Conservation (phyloP, 1,284 basidiomycete genomes). For the Leccinum solheimii region DNA sequence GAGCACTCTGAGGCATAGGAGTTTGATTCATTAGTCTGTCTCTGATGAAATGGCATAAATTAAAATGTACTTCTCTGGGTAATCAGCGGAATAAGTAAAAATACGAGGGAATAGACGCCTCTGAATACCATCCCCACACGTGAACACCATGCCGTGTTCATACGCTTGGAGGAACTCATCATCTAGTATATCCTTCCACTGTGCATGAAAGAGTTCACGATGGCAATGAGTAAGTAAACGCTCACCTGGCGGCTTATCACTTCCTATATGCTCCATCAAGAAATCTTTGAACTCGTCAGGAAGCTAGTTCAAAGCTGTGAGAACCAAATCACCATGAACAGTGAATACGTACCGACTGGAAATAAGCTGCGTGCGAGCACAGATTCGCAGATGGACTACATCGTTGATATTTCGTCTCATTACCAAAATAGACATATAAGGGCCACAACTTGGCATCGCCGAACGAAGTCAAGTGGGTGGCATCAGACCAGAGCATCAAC, state of each 20-base stretch:
- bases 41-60: no score
- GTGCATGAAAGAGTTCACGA: no score
- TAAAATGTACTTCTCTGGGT: no score
- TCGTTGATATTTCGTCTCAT: neutral
- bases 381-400: neutral
- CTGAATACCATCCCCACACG: no score
- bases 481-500: neutral
- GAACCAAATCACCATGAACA: neutral
- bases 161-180: no score
- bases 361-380: neutral
- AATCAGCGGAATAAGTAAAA: no score
- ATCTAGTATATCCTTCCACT: no score
- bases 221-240: neutral
- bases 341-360: neutral
- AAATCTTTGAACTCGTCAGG: neutral
- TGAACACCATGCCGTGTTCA: no score
- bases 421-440: neutral
- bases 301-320: neutral
- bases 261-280: neutral
- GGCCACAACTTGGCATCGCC: no score
- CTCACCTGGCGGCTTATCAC: neutral
- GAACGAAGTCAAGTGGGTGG: neutral
- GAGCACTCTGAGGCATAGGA: no score
- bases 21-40: no score
- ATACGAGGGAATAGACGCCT: no score